Evolutionary conservation across 2,329 filamentous ascomycete species (phyloP).

Genomic region (Drechslerella stenobrocha): DNA sequence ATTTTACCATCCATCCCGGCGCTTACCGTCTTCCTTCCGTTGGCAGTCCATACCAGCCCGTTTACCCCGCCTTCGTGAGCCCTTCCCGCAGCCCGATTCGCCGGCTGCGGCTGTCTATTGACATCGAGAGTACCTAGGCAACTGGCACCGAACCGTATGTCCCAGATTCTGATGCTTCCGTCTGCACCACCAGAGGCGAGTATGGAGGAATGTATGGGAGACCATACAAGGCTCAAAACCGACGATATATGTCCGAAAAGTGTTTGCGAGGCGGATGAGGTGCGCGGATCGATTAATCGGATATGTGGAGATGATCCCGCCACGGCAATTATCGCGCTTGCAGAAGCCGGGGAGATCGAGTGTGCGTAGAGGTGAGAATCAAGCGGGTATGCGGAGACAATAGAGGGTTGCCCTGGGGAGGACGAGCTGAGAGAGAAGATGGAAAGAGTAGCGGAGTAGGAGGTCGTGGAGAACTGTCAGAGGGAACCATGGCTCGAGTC

Average conservation of each 20-base stretch:
- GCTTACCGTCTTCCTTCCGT: constrained; percentile 74
- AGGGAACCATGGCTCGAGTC: background rate
- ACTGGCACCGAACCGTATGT: constrained; percentile 76
- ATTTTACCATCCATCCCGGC: constrained; percentile 82
- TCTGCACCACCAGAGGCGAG: constrained; percentile 84
- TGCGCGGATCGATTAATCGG: constrained; percentile 81
- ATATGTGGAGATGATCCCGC: constrained; percentile 84
- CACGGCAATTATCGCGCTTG: constrained; percentile 73
- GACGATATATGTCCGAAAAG: constrained; percentile 69
- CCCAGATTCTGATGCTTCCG: constrained; percentile 81
- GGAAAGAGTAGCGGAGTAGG: constrained; percentile 35
- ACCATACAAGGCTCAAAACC: constrained; percentile 75
- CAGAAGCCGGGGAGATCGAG: constrained; percentile 29
- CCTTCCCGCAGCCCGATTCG: constrained; percentile 57
- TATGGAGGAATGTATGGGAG: constrained; percentile 75
- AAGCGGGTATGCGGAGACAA: constrained; percentile 29
- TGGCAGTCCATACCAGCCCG: constrained; percentile 79
- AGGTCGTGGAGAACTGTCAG: constrained; percentile 37
- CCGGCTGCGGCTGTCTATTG: constrained; percentile 58
- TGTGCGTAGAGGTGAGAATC: constrained; percentile 41
- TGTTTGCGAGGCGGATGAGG: constrained; percentile 73
- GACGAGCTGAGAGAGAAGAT: constrained; percentile 26
- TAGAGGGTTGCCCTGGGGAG: constrained; percentile 1
- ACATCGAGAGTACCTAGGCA: constrained; percentile 78
- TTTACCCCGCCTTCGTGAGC: constrained; percentile 85